Base-by-base conservation (phyloP, 1,284 basidiomycete species). In the Inonotus hispidus region DNA sequence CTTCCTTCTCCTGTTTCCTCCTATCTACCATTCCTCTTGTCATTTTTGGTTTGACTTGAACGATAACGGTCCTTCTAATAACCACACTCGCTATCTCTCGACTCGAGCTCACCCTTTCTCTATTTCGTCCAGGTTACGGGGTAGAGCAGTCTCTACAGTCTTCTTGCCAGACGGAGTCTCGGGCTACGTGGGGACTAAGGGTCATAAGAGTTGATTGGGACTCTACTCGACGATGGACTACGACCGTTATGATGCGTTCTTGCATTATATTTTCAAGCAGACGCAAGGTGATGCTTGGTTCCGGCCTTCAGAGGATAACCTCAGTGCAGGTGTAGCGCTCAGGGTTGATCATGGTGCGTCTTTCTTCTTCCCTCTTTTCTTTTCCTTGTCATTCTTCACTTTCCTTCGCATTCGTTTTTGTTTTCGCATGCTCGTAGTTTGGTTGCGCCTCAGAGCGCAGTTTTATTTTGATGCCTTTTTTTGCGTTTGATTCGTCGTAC, bases 271-370 rank as follows among this genome's bases (percentile, higher is more conserved):
- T 61, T 85, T 77, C 75, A 77, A 77, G 69, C 79, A 82, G 70
- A 82, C 81, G 8, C 81, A 82, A 72, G 79, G 80, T 64, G 80
- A 83, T 68, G 81, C 81, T 54, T 83, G 81, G 81, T 82, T 82
- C 66, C 74, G 80, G 47, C 81, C 80, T 56, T 77, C 77, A 66
- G 80, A 80, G 63, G 77, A 77, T 66, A 67, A 58, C 56, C 65
- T 76, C 56, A 72, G 82, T 1, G 82, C 83, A 1, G 85, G 86
- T 64, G 86, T 88, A 14, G 83, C 82, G 67, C 77, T 88, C 58
- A 82, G 87, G 67, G 82, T 82, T 5, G 79, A 83, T 66, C 78
- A 83, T 23, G 59, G 59, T 61, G 59, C 21, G 59, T 56, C 38
- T 52, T 23, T 19, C 19, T 37, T 35, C 37, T 52, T 50, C 27